Percentiles rank a stretch among this genome's conserved stretches.
Evolutionary conservation across 1,284 basidiomycete genomes (phyloP).

Genomic region (Mycena sp.): DNA sequence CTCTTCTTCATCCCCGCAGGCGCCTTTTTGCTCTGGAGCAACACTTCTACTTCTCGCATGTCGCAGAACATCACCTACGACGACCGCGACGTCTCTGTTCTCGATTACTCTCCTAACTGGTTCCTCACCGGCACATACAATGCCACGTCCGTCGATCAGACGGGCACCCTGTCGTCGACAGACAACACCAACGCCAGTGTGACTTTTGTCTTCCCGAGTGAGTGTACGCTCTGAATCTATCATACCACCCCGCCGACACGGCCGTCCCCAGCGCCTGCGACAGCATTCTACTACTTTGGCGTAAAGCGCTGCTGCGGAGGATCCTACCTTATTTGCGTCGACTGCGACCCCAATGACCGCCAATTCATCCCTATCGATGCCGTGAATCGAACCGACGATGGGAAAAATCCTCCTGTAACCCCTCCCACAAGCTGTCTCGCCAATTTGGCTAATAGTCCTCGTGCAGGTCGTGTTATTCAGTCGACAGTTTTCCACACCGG

Average conservation of each 20-base stretch:
- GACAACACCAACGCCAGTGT: slow-evolving; percentile 38
- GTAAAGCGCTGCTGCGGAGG: slow-evolving; percentile 32
- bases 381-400: slow-evolving; percentile 38
- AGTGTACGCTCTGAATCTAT: slow-evolving; percentile 3
- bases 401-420: slow-evolving; percentile 40
- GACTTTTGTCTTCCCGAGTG: slow-evolving; percentile 38
- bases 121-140: slow-evolving; percentile 39
- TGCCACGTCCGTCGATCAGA: slow-evolving; percentile 37
- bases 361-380: slow-evolving; percentile 38
- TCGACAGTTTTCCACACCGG: slow-evolving; percentile 28
- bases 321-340: slow-evolving; percentile 41
- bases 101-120: slow-evolving; percentile 37
- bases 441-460: background rate
- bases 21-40: background rate
- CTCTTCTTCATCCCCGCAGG: background rate
- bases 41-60: too few species aligned
- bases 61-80: slow-evolving; percentile 36
- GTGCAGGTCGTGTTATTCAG: slow-evolving; percentile 34
- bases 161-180: slow-evolving; percentile 40
- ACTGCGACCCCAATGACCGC: slow-evolving; percentile 41
- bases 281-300: slow-evolving; percentile 44
- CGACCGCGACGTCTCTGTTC: slow-evolving; percentile 36
- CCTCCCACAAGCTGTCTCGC: background rate
- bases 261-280: slow-evolving; percentile 33
- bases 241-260: background rate